Evolutionary conservation across 805 yeast genomes (phyloP), one percentile per base, ranked within the genome.

Genomic region (Nakazawaea sp.): DNA sequence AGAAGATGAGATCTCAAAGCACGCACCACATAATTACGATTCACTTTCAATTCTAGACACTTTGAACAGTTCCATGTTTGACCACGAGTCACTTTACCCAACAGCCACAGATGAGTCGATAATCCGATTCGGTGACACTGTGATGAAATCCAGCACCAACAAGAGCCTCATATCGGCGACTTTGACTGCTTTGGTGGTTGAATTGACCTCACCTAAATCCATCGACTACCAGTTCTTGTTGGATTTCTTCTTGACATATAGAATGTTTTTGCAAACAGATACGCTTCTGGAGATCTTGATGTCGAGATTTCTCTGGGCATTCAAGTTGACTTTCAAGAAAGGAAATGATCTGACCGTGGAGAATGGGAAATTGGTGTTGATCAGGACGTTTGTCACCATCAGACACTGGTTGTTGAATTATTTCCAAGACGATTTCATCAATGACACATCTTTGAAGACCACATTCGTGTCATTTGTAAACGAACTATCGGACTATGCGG

Each of bases 371-470:
- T 64, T 82, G 31, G 79, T 81, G 2, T 63, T 85, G 10, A 70
- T 89, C 26, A 68, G 97, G 49, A 81, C 95, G 0, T 90, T 89
- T 62, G 96, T 86, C 19, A 78, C 83, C 20, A 48, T 92, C 30
- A 73, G 97, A 50, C 95, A 86, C 61, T 90, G 97, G 95, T 56
- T 90, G 15, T 59, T 85, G 42, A 90, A 89, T 56, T 89, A 85
- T 55, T 92, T 87, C 50, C 69, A 77, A 29, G 90, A 85, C 52
- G 97, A 92, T 56, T 92, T 89, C 53, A 62, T 81, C 18, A 58
- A 71, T 12, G 66, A 72, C 33, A 47, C 60, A 16, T 64, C 68
- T 37, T 57, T 81, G 24, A 61, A 88, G 38, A 45, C 48, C 17
- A 47, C 56, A 18, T 68, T 76, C 40, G 55, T 67, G 3, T 44